Evolutionary conservation across 2,329 filamentous ascomycete species (phyloP).

Genomic region (Neofusicoccum laricinum): DNA sequence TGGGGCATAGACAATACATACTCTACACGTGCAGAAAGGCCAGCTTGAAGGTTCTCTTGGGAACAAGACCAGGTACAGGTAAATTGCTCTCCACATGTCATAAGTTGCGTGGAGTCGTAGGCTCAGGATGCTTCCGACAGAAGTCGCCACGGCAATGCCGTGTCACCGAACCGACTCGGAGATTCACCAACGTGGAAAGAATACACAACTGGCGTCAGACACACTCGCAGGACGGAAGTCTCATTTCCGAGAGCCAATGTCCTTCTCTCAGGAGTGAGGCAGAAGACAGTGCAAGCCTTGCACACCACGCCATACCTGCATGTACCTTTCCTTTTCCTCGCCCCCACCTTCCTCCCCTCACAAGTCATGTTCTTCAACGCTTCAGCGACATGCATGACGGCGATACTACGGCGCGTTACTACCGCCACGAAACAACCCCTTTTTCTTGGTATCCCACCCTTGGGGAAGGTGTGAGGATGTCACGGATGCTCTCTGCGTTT

Average conservation of each 20-base stretch:
- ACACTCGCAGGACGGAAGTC: not conserved
- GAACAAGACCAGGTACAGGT: not conserved
- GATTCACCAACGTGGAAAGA: not conserved
- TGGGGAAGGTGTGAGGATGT: not conserved
- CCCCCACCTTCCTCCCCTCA: not conserved
- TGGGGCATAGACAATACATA: not conserved
- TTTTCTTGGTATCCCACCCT: not conserved
- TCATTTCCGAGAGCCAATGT: conserved; percentile 1
- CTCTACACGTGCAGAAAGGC: not conserved
- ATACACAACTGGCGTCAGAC: not conserved
- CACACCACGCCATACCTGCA: not conserved
- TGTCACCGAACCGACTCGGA: not conserved
- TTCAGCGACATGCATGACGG: not conserved
- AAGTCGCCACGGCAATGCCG: not conserved
- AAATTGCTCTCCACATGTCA: not conserved
- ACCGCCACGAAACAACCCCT: not conserved
- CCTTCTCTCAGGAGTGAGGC: not conserved
- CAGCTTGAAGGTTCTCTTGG: no score
- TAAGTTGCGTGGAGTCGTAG: not conserved
- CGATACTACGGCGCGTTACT: conserved; percentile 1
- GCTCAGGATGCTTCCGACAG: not conserved
- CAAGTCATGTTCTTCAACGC: not conserved
- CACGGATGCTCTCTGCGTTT: not conserved
- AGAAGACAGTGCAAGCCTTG: conserved; percentile 3
- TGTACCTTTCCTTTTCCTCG: not conserved